Conservation (phyloP, 345 rosid genomes). For the Limnanthes douglasii region DNA sequence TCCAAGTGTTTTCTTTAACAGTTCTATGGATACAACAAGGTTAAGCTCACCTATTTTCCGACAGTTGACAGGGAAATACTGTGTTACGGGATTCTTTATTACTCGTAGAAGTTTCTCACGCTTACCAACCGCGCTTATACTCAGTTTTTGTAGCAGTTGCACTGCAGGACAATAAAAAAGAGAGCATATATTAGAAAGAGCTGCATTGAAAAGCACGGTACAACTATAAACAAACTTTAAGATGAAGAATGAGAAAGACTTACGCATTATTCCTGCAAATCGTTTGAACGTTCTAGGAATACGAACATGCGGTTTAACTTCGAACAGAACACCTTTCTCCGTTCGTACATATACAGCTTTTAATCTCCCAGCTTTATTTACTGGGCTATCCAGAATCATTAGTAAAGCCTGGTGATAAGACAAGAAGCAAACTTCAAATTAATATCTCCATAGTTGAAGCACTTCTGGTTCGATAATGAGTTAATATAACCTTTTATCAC, state of each 20-base stretch:
- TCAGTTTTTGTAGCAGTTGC: slow-evolving; percentile 76
- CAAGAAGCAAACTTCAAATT: not conserved
- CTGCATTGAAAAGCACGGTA: no score
- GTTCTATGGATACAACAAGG: no score
- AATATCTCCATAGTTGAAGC: no score
- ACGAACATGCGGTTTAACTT: slow-evolving; percentile 78
- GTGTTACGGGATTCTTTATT: slow-evolving; percentile 63
- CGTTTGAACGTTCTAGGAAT: slow-evolving; percentile 83
- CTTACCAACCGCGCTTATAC: slow-evolving; percentile 55
- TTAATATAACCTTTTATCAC: no score
- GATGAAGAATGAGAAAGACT: slow-evolving; percentile 10
- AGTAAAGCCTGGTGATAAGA: slow-evolving; percentile 46
- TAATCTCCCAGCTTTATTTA: slow-evolving; percentile 79
- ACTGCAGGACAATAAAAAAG: slow-evolving; percentile 27
- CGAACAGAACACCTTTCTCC: slow-evolving; percentile 75
- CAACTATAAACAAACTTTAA: not conserved
- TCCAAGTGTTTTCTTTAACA: no score
- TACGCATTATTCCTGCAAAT: slow-evolving; percentile 75
- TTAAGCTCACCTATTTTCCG: slow-evolving; percentile 44
- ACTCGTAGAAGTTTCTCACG: slow-evolving; percentile 74
- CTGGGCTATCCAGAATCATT: slow-evolving; percentile 68
- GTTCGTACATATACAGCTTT: slow-evolving; percentile 70
- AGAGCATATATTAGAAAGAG: not conserved
- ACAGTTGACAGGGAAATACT: slow-evolving; percentile 47
- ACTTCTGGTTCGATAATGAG: no score